Conservation (phyloP, 768 basidiomycete species). For the Agrocybe praecox region DNA sequence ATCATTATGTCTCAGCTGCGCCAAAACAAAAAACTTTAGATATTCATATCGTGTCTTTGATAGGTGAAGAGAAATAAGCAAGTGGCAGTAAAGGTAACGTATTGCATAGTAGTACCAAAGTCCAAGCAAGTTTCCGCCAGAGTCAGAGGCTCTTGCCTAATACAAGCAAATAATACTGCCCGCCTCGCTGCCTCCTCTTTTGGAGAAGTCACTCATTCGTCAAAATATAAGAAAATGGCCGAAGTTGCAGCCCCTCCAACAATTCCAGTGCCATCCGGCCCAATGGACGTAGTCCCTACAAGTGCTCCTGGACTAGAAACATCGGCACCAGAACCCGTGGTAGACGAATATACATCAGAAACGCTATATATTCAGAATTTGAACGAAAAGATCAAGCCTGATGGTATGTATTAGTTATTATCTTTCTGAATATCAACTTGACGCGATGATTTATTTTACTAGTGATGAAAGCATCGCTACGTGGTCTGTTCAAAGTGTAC, state of each 20-base stretch:
- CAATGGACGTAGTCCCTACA: constrained; percentile 31
- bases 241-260: constrained; percentile 26
- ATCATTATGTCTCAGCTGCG: neutral
- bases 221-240: constrained; percentile 10
- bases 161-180: constrained; percentile 12
- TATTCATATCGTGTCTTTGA: no score
- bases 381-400: constrained; percentile 91
- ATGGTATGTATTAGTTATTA: constrained; percentile 44
- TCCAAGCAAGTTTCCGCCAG: neutral
- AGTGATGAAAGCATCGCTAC: constrained; percentile 90
- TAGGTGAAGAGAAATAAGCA: no score
- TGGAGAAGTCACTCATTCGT: neutral
- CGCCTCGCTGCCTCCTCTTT: neutral
- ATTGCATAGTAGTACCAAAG: neutral
- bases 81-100: no score
- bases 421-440: neutral
- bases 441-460: constrained; percentile 2
- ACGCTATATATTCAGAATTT: constrained; percentile 96
- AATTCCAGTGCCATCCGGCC: constrained; percentile 4
- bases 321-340: constrained; percentile 17
- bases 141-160: constrained; percentile 10
- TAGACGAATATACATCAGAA: constrained; percentile 54
- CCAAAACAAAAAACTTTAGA: no score
- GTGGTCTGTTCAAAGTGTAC: constrained; percentile 90
- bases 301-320: constrained; percentile 2